These are phyloP conservation scores for Naganishia antarctica DNA, from an alignment of 768 basidiomycete genomes.

Conservation along the genomic window DNA sequence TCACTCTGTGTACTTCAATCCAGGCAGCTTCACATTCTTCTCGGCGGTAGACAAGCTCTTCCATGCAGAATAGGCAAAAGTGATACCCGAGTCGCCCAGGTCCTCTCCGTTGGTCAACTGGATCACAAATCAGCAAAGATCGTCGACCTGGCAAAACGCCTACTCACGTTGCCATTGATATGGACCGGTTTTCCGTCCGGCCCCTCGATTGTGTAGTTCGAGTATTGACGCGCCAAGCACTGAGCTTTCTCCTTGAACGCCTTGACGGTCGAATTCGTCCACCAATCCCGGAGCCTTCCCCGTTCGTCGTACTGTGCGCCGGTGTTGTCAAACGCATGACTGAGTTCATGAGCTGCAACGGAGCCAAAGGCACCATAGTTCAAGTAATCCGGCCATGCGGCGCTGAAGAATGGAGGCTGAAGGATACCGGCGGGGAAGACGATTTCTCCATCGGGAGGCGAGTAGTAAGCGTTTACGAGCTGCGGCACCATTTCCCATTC, in stretches of 20 bases:
- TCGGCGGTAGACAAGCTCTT: conserved; percentile 57
- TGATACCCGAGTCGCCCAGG: conserved; percentile 48
- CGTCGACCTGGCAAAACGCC: conserved; percentile 49
- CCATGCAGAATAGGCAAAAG: conserved; percentile 79
- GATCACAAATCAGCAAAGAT: background rate
- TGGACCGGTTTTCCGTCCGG: conserved; percentile 76
- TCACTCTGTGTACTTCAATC: conserved; percentile 53
- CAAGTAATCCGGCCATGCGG: conserved; percentile 81
- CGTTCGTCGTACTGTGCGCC: conserved; percentile 85
- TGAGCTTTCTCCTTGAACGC: conserved; percentile 76
- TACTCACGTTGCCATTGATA: conserved; percentile 64
- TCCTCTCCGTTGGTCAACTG: conserved; percentile 46
- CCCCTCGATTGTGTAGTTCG: conserved; percentile 77
- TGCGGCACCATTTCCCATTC: conserved; percentile 14
- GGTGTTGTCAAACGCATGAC: conserved; percentile 53
- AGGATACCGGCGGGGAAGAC: conserved; percentile 93
- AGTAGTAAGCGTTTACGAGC: conserved; percentile 76
- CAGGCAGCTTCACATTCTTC: conserved; percentile 70
- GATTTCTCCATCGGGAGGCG: conserved; percentile 81
- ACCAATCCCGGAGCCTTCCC: conserved; percentile 85
- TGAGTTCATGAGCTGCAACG: conserved; percentile 55
- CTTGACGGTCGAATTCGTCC: conserved; percentile 76
- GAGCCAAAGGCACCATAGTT: conserved; percentile 88
- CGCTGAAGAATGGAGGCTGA: conserved; percentile 82
- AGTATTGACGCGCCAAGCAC: conserved; percentile 88